Percentiles rank a stretch among this genome's conserved stretches.
These are phyloP conservation scores for Geosmithia morbida DNA, from an alignment of 2,329 filamentous ascomycete species.

Conservation along the genomic window DNA sequence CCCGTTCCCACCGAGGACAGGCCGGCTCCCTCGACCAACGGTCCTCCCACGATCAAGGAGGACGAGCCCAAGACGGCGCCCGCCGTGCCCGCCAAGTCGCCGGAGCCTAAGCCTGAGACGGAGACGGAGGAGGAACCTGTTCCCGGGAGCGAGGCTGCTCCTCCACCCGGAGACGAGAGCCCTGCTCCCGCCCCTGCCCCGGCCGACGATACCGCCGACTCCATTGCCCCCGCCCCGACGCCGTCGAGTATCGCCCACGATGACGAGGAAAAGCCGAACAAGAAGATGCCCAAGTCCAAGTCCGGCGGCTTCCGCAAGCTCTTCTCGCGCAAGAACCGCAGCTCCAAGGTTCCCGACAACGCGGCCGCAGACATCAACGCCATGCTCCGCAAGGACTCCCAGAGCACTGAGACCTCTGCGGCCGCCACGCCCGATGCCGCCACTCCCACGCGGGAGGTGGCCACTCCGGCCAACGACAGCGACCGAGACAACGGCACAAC, in stretches of 20 bases:
- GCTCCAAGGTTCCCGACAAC: constrained; percentile 41
- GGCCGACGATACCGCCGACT: constrained; percentile 12
- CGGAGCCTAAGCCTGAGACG: background rate
- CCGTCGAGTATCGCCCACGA: background rate
- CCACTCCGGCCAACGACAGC: background rate
- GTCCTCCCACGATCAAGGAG: constrained; percentile 2
- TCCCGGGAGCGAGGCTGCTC: constrained; percentile 1
- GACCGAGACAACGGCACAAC: background rate
- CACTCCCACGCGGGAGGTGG: background rate
- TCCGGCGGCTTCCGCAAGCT: constrained; percentile 46
- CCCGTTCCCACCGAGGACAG: constrained; percentile 14
- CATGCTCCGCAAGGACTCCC: constrained; percentile 22
- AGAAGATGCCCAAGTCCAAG: constrained; percentile 34
- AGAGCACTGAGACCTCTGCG: background rate
- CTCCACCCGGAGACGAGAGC: constrained; percentile 10
- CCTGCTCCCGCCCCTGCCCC: background rate
- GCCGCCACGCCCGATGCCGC: background rate
- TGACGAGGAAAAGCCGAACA: constrained; percentile 5
- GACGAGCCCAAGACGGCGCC: constrained; percentile 15
- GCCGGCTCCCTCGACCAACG: constrained; percentile 3
- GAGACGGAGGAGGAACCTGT: background rate
- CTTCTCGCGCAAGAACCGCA: constrained; percentile 48
- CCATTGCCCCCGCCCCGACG: background rate
- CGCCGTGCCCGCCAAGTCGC: background rate
- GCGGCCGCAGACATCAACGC: constrained; percentile 34